Conservation (phyloP, 805 yeast species). For the Candida piceae region DNA sequence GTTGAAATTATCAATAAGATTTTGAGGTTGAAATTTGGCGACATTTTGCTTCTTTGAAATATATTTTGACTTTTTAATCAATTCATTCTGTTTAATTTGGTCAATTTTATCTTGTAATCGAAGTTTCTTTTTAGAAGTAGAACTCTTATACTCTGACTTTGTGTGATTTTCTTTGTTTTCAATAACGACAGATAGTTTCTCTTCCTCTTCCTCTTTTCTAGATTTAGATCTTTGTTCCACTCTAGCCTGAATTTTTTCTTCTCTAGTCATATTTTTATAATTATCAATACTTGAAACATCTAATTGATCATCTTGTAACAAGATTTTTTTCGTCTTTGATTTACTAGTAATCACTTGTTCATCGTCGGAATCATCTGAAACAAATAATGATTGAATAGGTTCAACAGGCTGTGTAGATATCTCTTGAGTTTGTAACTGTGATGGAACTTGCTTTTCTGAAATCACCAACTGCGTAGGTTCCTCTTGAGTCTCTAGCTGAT, state of each 20-base stretch:
- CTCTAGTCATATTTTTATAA: constrained; percentile 21
- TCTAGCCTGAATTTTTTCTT: constrained; percentile 27
- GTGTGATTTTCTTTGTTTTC: too few relatives aligned
- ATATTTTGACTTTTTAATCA: constrained; percentile 12
- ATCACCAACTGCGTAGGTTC: not conserved
- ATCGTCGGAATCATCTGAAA: not conserved
- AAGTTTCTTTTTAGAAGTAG: constrained; percentile 8
- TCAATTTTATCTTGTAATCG: constrained; percentile 6
- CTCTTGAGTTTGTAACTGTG: too few relatives aligned
- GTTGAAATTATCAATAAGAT: constrained; percentile 19
- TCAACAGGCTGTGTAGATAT: too few relatives aligned
- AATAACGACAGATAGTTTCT: constrained; percentile 1
- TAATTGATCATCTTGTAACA: too few relatives aligned
- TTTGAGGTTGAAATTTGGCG: constrained; percentile 19
- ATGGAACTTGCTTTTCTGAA: too few relatives aligned
- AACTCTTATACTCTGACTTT: too few relatives aligned
- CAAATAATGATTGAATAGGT: too few relatives aligned
- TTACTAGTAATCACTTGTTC: not conserved
- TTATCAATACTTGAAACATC: constrained; percentile 9
- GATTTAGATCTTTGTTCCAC: constrained; percentile 13
- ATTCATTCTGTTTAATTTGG: constrained; percentile 16
- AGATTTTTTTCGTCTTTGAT: too few relatives aligned
- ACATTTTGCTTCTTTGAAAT: constrained; percentile 13
- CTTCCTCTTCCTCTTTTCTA: constrained; percentile 14
- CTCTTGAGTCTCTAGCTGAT: too few relatives aligned